Base-by-base conservation (phyloP, 768 basidiomycete species). In the Nidularia sp. region DNA sequence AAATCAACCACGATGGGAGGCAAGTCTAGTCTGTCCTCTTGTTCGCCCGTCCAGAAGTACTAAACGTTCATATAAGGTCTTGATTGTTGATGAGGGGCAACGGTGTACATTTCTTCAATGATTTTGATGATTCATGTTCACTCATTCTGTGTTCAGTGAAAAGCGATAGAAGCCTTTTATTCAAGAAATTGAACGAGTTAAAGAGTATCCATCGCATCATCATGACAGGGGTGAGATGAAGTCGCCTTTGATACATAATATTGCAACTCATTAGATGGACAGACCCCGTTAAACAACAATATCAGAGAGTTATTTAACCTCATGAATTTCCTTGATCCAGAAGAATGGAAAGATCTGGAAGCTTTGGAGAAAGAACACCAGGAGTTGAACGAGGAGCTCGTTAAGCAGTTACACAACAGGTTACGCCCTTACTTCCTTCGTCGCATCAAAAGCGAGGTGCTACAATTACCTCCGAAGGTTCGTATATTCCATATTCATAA, bases 271-370 rank as follows among this genome's bases (percentile, higher is more conserved):
- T 56, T 59, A 13, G 3, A 29, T 15, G 36, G 36, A 15, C 53
- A 93, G 80, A 98, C 97, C 0, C 96, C 96, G 0, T 68, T 98
- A 53, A 98, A 98, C 68, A 98, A 98, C 73, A 98, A 98, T 63
- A 88, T 99, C 22, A 80, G 92, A 45, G 97, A 99, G 69, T 70
- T 99, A 25, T 96, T 98, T 76, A 98, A 95, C 66, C 77, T 99
- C 42, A 93, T 99, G 85, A 91, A 93, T 65, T 98, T 98, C 73
- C 79, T 98, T 13, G 91, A 94, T 63, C 83, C 88, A 4, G 57
- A 68, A 9, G 74, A 88, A 55, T 92, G 91, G 91, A 64, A 69
- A 4, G 83, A 98, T 63, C 72, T 98, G 18, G 83, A 86, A 60
- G 76, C 66, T 5, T 74, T 98, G 8, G 85, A 88, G 53, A 81